Evolutionary conservation across 1,139 yeast species (phyloP).

Genomic region (Magnusiomyces magnusii): DNA sequence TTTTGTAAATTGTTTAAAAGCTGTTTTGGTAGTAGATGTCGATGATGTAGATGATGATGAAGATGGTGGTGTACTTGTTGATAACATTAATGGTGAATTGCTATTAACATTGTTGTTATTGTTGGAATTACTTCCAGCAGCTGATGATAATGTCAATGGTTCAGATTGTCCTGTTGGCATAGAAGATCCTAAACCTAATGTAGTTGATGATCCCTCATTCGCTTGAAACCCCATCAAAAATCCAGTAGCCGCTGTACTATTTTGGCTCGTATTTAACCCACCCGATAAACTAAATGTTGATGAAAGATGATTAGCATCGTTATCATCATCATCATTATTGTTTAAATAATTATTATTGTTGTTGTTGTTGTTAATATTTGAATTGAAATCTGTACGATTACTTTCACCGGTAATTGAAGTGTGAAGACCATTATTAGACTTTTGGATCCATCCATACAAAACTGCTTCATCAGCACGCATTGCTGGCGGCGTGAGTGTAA

Average conservation of each 20-base stretch:
- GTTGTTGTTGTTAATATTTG: background rate
- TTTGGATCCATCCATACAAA: slow-evolving; percentile 30
- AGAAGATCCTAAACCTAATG: background rate
- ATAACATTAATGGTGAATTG: too few relatives aligned
- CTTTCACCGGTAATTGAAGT: background rate
- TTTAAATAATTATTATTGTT: background rate
- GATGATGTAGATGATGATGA: background rate
- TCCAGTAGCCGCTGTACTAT: background rate
- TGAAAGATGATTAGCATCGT: background rate
- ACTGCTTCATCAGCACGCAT: slow-evolving; percentile 30
- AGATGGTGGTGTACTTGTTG: background rate
- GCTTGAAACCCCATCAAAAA: background rate
- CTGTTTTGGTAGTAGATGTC: background rate
- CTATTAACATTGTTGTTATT: background rate
- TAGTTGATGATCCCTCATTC: background rate
- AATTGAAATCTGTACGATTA: background rate
- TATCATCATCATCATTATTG: background rate
- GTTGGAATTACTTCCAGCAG: background rate
- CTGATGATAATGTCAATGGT: background rate
- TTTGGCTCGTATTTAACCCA: background rate
- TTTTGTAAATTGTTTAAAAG: too few relatives aligned
- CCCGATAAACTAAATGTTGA: too few relatives aligned
- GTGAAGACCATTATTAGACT: background rate
- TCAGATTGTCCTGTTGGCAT: background rate
- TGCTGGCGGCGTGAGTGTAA: slow-evolving; percentile 29